Conservation (phyloP, 2,329 filamentous ascomycete genomes). For the Colletotrichum graminicola region DNA sequence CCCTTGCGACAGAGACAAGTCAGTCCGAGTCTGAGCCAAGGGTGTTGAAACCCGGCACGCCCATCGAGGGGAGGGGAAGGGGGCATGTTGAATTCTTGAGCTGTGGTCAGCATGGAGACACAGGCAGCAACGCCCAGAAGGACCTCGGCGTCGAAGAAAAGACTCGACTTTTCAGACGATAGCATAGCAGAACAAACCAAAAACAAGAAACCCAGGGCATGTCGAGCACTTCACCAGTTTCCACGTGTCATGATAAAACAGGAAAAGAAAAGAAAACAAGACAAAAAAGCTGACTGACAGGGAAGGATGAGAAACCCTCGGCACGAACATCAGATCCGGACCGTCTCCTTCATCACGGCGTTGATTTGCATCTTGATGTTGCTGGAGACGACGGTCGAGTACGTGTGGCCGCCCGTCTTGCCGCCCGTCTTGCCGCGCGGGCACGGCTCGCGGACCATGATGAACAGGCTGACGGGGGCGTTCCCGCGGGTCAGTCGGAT, state of each 20-base stretch:
- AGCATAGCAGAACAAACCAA: not conserved
- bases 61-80: not conserved
- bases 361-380: slow-evolving; percentile 51
- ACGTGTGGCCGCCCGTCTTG: slow-evolving; percentile 44
- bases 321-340: slow-evolving; percentile 6
- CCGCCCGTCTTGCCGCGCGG: slow-evolving; percentile 46
- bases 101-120: slow-evolving; percentile 35
- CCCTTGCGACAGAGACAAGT: slow-evolving; percentile 17
- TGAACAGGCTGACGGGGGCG: slow-evolving; percentile 75
- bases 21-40: not conserved
- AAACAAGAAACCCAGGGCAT: not conserved
- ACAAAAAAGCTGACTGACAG: slow-evolving; percentile 23
- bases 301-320: not conserved
- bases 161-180: not conserved
- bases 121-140: slow-evolving; percentile 19
- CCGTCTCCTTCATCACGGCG: slow-evolving; percentile 46
- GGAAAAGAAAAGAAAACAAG: not conserved
- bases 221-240: slow-evolving; percentile 17
- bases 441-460: slow-evolving; percentile 84
- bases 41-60: slow-evolving; percentile 37
- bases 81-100: slow-evolving; percentile 27
- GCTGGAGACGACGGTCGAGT: slow-evolving; percentile 49
- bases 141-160: slow-evolving; percentile 7
- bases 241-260: not conserved
- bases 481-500: slow-evolving; percentile 71